These are phyloP conservation scores for Cochlearia excelsa DNA, from an alignment of 345 rosid species.

Conservation along the genomic window DNA sequence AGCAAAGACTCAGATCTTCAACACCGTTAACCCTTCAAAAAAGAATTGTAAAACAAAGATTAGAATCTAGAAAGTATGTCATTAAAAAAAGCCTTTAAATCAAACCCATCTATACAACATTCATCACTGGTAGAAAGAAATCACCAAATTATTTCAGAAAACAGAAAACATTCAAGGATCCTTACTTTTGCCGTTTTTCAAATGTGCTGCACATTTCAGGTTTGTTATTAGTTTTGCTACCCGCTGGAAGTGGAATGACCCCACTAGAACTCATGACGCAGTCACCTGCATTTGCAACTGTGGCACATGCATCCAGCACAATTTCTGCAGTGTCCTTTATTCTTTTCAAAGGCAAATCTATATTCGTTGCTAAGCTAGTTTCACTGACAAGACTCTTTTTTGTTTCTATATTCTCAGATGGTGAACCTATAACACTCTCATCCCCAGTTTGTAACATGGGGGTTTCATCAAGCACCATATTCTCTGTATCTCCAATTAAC, in stretches of 20 bases:
- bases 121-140: conserved; percentile 22
- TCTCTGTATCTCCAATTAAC: neutral
- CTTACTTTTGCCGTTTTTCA: conserved; percentile 57
- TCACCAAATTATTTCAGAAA: conserved; percentile 10
- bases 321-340: conserved; percentile 38
- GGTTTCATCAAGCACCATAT: neutral
- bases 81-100: neutral
- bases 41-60: conserved; percentile 12
- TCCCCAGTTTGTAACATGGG: conserved; percentile 12
- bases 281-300: conserved; percentile 33
- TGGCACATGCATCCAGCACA: conserved; percentile 39
- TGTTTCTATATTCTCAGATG: conserved; percentile 26
- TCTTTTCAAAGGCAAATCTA: conserved; percentile 36
- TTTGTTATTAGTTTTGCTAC: conserved; percentile 23
- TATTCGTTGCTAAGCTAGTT: conserved; percentile 36
- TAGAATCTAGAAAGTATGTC: conserved; percentile 15
- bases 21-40: conserved; percentile 41
- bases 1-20: conserved; percentile 32
- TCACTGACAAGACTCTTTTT: conserved; percentile 32
- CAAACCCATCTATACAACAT: conserved; percentile 5
- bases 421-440: conserved; percentile 10
- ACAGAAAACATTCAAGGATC: conserved; percentile 1
- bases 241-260: conserved; percentile 30
- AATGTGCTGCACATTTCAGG: conserved; percentile 36
- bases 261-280: conserved; percentile 25